Conservation (phyloP, 306 rosid genomes). For the Rubus parviflorus region DNA sequence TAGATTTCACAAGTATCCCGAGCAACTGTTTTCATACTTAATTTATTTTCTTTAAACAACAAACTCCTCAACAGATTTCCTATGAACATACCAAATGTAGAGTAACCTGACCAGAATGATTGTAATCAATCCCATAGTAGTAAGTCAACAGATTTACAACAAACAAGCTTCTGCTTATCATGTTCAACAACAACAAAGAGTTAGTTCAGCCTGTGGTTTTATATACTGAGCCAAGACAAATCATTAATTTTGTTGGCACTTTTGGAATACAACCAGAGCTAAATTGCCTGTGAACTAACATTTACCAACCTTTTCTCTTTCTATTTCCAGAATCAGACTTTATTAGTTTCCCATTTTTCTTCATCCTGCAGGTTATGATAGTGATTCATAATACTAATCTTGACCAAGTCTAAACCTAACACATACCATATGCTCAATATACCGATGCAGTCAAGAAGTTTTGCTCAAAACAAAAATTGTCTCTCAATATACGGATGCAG, state of each 20-base stretch:
- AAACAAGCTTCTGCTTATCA: no score
- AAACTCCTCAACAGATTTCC: not conserved
- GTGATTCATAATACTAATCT: not conserved
- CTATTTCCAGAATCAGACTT: not conserved
- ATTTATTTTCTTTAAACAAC: not conserved
- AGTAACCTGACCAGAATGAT: not conserved
- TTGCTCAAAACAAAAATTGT: not conserved
- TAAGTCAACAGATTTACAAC: not conserved
- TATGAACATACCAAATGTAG: not conserved
- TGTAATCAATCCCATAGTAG: not conserved
- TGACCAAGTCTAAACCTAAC: not conserved
- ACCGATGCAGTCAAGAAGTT: not conserved
- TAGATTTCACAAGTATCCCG: not conserved
- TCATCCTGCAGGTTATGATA: not conserved
- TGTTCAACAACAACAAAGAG: no score
- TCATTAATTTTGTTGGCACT: not conserved
- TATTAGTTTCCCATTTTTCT: not conserved
- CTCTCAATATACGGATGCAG: not conserved
- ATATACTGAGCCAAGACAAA: not conserved
- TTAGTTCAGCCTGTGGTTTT: not conserved
- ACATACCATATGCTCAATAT: not conserved
- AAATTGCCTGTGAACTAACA: not conserved
- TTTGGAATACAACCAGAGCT: not conserved
- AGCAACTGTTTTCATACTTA: not conserved
- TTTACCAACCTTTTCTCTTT: not conserved